Conservation (phyloP, 2,329 filamentous ascomycete genomes). For the Colletotrichum shisoi region DNA sequence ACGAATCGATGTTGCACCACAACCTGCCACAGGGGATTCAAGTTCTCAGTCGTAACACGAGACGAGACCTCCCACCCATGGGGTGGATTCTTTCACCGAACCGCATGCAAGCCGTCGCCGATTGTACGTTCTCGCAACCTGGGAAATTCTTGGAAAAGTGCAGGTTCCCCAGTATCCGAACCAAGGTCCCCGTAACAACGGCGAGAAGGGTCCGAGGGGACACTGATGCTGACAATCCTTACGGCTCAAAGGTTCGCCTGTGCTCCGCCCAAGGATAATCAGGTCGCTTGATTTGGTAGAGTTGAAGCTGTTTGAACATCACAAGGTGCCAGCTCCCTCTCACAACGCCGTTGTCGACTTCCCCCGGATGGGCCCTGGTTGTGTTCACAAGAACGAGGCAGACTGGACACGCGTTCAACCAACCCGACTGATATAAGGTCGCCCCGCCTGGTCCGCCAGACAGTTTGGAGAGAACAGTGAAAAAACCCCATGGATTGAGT, state of each 20-base stretch:
- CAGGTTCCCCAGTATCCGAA: neutral
- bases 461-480: neutral
- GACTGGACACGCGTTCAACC: neutral
- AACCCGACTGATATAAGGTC: slow-evolving; percentile 15
- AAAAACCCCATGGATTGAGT: neutral
- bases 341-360: neutral
- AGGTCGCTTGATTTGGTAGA: neutral
- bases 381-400: neutral
- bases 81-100: no score
- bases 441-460: slow-evolving; percentile 24
- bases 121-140: neutral
- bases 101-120: no score
- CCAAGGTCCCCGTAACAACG: no score
- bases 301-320: neutral
- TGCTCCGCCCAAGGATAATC: neutral
- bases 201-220: no score
- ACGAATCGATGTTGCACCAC: slow-evolving; percentile 4
- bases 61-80: no score
- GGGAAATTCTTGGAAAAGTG: neutral
- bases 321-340: neutral
- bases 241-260: neutral
- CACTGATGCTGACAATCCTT: neutral
- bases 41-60: neutral
- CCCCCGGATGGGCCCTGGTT: neutral
- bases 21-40: neutral